Evolutionary conservation across 768 basidiomycete species (phyloP).

Genomic region (Dioszegia hungarica): DNA sequence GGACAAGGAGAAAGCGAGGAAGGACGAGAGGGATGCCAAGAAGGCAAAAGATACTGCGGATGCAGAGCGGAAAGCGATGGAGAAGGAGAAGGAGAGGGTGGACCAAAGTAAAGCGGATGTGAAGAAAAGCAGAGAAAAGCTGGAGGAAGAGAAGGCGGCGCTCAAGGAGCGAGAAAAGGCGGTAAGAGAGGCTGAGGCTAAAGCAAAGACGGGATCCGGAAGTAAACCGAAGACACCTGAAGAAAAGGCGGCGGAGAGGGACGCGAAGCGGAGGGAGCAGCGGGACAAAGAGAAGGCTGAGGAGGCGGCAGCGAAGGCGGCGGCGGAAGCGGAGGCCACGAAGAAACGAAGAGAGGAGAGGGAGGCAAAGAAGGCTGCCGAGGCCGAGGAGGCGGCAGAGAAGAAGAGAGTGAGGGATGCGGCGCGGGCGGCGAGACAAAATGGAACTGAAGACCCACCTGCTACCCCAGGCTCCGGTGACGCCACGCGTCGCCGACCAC

Average conservation of each 20-base stretch:
- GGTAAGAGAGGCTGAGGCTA: too few species aligned
- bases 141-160: constrained; percentile 1
- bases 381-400: background rate
- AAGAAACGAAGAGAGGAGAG: background rate
- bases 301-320: background rate
- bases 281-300: background rate
- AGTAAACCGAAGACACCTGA: too few species aligned
- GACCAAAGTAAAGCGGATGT: background rate
- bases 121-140: background rate
- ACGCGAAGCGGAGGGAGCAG: background rate
- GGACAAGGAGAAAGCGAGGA: background rate
- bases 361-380: background rate
- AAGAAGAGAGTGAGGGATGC: background rate
- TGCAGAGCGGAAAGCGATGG: background rate
- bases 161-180: background rate
- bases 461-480: background rate
- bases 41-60: constrained; percentile 5
- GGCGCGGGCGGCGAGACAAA: background rate
- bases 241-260: background rate
- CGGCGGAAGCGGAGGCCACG: background rate
- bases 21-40: background rate
- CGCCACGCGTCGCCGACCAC: too few species aligned
- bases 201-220: background rate
- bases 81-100: background rate
- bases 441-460: background rate